These are phyloP conservation scores for Colletotrichum sublineola DNA, from an alignment of 2,329 filamentous ascomycete genomes.

Conservation along the genomic window DNA sequence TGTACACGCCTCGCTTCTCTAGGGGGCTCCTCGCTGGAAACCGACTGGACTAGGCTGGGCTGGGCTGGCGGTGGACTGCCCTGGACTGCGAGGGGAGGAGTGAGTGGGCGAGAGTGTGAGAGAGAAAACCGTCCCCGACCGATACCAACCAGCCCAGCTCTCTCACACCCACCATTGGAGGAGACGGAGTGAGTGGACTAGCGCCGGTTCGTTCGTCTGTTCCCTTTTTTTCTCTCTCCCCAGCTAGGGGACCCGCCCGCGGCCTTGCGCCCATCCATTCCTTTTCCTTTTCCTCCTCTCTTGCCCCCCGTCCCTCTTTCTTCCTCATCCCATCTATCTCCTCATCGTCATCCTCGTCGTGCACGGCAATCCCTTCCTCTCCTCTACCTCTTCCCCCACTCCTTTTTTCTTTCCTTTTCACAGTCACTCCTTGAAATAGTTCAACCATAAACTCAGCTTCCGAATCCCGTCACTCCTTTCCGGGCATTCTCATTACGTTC, in stretches of 20 bases:
- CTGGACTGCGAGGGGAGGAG: conserved; percentile 1
- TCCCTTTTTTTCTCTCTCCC: conserved; percentile 23
- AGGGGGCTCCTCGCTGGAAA: conserved; percentile 23
- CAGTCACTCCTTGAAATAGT: conserved; percentile 65
- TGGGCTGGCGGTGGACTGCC: conserved; percentile 7
- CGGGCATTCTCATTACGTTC: conserved; percentile 60
- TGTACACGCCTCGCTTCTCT: conserved; percentile 26
- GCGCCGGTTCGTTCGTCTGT: conserved; percentile 37
- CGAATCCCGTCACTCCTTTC: conserved; percentile 67
- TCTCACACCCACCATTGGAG: conserved; percentile 11
- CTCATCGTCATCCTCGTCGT: conserved; percentile 53
- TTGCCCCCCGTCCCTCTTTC: conserved; percentile 48
- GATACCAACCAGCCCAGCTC: neutral
- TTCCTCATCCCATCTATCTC: conserved; percentile 51
- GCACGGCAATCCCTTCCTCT: conserved; percentile 52
- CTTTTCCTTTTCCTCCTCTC: conserved; percentile 47
- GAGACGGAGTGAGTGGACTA: conserved; percentile 38
- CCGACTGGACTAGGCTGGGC: conserved; percentile 18
- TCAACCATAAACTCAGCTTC: conserved; percentile 50
- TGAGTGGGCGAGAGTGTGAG: neutral
- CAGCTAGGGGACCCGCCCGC: conserved; percentile 16
- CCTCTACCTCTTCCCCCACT: conserved; percentile 53
- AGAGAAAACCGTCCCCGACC: neutral
- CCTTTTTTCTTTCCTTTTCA: conserved; percentile 56
- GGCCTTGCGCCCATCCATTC: conserved; percentile 45